Evolutionary conservation across 2,329 filamentous ascomycete genomes (phyloP).

Genomic region (Colletotrichum sojae): DNA sequence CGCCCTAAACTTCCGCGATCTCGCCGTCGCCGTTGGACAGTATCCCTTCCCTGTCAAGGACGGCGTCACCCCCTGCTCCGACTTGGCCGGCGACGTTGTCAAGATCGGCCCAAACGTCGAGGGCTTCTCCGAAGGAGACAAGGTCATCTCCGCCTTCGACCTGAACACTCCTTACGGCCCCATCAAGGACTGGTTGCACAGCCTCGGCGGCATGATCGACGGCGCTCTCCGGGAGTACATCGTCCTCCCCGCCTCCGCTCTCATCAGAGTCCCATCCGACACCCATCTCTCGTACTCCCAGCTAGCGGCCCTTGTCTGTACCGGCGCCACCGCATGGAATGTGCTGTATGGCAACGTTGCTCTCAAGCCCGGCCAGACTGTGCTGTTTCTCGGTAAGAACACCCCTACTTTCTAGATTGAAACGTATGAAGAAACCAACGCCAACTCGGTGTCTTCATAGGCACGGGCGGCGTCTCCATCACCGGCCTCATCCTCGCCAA

Average conservation of each 20-base stretch:
- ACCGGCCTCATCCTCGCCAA: constrained; percentile 62
- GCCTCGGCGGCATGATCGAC: constrained; percentile 49
- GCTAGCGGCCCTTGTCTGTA: constrained; percentile 57
- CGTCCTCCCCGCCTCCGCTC: constrained; percentile 54
- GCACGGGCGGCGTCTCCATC: constrained; percentile 63
- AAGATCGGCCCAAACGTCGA: constrained; percentile 46
- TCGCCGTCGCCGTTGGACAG: constrained; percentile 46
- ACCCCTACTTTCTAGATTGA: not conserved
- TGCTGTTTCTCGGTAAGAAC: constrained; percentile 51
- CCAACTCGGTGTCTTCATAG: constrained; percentile 42
- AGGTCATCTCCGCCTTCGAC: constrained; percentile 48
- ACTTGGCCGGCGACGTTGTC: constrained; percentile 53
- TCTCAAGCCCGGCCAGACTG: constrained; percentile 56
- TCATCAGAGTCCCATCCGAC: constrained; percentile 57
- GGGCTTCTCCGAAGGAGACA: constrained; percentile 49
- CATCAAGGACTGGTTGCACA: constrained; percentile 42
- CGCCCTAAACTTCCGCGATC: constrained; percentile 53
- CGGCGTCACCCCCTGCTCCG: constrained; percentile 53
- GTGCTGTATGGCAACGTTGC: constrained; percentile 58
- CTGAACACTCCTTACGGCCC: constrained; percentile 46
- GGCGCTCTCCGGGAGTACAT: constrained; percentile 60
- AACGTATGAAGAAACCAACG: constrained; percentile 5
- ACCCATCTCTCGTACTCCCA: constrained; percentile 51
- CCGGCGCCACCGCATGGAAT: constrained; percentile 64
- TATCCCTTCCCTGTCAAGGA: constrained; percentile 52